phyloP scores from a whole-genome alignment of 371 early-diverging fungal species.

The Mortierella sp. region DNA sequence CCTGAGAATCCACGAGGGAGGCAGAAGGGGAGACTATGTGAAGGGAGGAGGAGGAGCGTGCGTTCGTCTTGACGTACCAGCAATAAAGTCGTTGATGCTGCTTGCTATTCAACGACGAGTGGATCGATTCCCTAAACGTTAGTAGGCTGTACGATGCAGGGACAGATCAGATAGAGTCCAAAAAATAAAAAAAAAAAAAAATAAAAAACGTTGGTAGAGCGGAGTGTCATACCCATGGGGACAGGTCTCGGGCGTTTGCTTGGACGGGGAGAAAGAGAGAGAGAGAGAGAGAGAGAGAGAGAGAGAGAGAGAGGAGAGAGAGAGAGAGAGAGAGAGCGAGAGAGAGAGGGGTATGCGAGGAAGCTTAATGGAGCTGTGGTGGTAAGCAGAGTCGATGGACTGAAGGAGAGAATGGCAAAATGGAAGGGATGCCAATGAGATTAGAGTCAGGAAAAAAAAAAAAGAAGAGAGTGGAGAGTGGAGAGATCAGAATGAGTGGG shows the following conservation, averaged over 20 bases:
- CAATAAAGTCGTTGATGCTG: constrained; percentile 62
- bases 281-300: neutral
- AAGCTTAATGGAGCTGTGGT: too few relatives aligned
- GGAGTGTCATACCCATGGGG: too few relatives aligned
- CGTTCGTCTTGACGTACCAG: constrained; percentile 50
- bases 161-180: too few relatives aligned
- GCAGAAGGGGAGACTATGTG: too few relatives aligned
- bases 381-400: neutral
- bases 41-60: neutral
- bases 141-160: too few relatives aligned
- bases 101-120: constrained; percentile 50
- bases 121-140: neutral
- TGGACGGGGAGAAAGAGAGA: neutral
- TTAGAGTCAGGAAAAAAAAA: neutral
- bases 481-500: neutral
- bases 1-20: too few relatives aligned
- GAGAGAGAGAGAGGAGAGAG: neutral
- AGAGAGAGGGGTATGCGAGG: neutral
- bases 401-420: neutral
- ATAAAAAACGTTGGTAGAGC: too few relatives aligned
- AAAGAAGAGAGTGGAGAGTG: neutral
- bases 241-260: too few relatives aligned
- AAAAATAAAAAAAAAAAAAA: too few relatives aligned
- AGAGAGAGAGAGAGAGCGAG: neutral
- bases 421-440: neutral